Evolutionary conservation across 1,139 yeast species (phyloP), one percentile per base, ranked within the genome.

Genomic region (Wickerhamomyces sp.): DNA sequence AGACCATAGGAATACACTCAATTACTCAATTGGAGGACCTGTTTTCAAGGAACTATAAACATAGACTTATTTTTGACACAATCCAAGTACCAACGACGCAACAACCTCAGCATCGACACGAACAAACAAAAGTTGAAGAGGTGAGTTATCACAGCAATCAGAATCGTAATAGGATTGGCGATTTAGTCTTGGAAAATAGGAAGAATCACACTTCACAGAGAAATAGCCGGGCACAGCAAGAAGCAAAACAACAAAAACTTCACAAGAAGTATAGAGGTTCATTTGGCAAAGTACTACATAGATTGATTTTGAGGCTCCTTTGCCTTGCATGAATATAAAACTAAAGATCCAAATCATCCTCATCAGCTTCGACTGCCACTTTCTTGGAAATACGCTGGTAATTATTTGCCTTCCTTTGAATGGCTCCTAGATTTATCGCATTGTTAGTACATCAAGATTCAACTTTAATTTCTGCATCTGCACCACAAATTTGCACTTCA

Each of bases 321-420:
- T 29, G 31, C 31, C 31, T 29, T 33, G 35, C 9, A 11, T 33
- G 18, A 33, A 33, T n/a, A 26, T 54, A 66, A 26, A 18, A 18
- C 23, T 18, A 18, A 5, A 69, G 40, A 57, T 73, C 78, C 34
- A 73, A 52, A 50, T 69, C 71, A 40, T 60, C 57, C 14, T 55
- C 54, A 29, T 45, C 43, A 8, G 36, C 11, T 10, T 23, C 26
- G 40, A 13, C 23, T 8, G 31, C 44, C 11, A 29, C 15, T 23
- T 43, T 39, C 37, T 52, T 55, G 10, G 45, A 38, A 36, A 58
- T 32, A 11, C 58, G 48, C 41, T 47, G 47, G 41, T 51, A 58
- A 36, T 43, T 48, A 36, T 42, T 52, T 30, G 57, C 59, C 33
- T 42, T 52, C 36, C 44, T 51, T 38, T 46, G 47, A 38, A 57